Evolutionary conservation across 2,329 filamentous ascomycete species (phyloP).

Genomic region (Hypocreales sp.): DNA sequence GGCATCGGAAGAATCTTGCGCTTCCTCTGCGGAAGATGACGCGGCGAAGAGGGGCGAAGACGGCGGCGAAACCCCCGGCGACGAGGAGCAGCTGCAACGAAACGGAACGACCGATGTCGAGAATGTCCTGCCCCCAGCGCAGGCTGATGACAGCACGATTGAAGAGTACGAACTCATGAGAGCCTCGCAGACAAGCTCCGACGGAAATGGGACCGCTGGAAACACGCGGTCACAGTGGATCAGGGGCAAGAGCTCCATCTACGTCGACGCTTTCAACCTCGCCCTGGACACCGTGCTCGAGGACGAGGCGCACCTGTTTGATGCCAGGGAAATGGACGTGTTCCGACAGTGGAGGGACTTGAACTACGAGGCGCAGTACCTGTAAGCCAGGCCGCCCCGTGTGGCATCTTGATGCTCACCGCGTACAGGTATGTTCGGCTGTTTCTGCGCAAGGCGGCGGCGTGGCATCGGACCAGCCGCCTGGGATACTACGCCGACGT

Average conservation of each 20-base stretch:
- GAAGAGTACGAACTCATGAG: slow-evolving; percentile 62
- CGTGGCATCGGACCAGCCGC: slow-evolving; percentile 72
- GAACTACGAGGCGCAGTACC: slow-evolving; percentile 74
- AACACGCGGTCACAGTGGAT: slow-evolving; percentile 39
- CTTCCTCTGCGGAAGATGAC: slow-evolving; percentile 5
- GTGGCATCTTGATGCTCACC: neutral
- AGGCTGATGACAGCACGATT: slow-evolving; percentile 56
- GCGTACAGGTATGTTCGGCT: slow-evolving; percentile 67
- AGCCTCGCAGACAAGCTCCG: slow-evolving; percentile 29
- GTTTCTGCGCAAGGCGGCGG: slow-evolving; percentile 80
- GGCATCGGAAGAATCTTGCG: slow-evolving; percentile 9
- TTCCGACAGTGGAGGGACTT: slow-evolving; percentile 63
- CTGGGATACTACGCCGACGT: slow-evolving; percentile 76
- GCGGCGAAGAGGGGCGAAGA: neutral
- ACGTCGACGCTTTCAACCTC: slow-evolving; percentile 93
- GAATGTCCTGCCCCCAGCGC: slow-evolving; percentile 49
- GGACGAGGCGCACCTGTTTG: slow-evolving; percentile 79
- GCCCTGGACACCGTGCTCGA: slow-evolving; percentile 78
- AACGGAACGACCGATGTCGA: slow-evolving; percentile 17
- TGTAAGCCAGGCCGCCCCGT: too few species aligned
- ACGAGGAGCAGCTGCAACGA: slow-evolving; percentile 5
- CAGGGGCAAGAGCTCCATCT: slow-evolving; percentile 73
- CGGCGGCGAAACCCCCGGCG: slow-evolving; percentile 2
- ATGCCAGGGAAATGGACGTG: slow-evolving; percentile 59
- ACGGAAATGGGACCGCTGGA: slow-evolving; percentile 22